Evolutionary conservation across 176 grass and related monocot genomes (phyloP).

Genomic region (Areca catechu): DNA sequence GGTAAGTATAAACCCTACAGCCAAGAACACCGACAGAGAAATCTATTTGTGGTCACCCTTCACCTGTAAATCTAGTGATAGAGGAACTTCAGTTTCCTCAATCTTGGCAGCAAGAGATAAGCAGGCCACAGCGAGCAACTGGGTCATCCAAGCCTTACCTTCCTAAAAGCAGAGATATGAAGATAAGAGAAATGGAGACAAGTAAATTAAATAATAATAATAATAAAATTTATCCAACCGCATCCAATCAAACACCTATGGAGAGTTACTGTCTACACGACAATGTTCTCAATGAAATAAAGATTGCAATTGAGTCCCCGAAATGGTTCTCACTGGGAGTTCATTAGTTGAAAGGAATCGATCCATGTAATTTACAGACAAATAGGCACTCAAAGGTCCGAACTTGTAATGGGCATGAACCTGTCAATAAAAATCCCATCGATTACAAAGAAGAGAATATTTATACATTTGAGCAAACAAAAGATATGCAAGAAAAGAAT

Average conservation of each 20-base stretch:
- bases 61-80: slow-evolving; percentile 69
- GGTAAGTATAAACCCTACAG: too few relatives aligned
- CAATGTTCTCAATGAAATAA: not conserved
- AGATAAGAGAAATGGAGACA: slow-evolving; percentile 12
- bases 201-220: slow-evolving; percentile 7
- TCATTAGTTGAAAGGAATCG: slow-evolving; percentile 64
- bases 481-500: slow-evolving; percentile 17
- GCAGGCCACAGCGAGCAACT: slow-evolving; percentile 65
- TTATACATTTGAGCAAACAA: slow-evolving; percentile 19
- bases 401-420: slow-evolving; percentile 78
- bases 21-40: too few relatives aligned
- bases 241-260: too few relatives aligned
- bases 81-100: slow-evolving; percentile 64
- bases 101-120: slow-evolving; percentile 79
- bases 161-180: slow-evolving; percentile 25
- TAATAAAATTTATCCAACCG: not conserved
- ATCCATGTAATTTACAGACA: slow-evolving; percentile 85
- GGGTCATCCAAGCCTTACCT: slow-evolving; percentile 58
- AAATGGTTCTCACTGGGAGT: slow-evolving; percentile 50
- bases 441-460: too few relatives aligned
- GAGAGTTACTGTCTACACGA: too few relatives aligned
- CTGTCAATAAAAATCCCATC: slow-evolving; percentile 28
- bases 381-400: slow-evolving; percentile 67
- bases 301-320: not conserved
- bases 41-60: not conserved